Base-by-base conservation (phyloP, 2,329 filamentous ascomycete species). In the Claviceps spartinae region DNA sequence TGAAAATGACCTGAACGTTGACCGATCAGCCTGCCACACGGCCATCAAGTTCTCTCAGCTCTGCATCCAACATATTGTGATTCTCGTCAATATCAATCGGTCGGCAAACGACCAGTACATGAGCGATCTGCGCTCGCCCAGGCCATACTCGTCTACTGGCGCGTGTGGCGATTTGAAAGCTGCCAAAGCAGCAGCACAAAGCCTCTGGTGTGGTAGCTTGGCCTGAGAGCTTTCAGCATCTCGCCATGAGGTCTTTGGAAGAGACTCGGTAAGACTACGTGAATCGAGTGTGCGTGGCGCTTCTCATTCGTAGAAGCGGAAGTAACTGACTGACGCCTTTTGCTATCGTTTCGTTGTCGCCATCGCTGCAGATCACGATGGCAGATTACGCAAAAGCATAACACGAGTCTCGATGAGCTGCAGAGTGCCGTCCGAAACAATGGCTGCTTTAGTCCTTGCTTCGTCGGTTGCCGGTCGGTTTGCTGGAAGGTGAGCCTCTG, bases 401-500 rank as follows among this genome's bases (percentile, higher is more conserved):
- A 76, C 58, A 70, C 73, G 51, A 78, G 74, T 60, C 69, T 85
- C 54, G 68, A 70, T n/a, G 76, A 82, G 54, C 71, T 89, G 52
- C 81, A 78, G 66, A 73, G 73, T 57, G 79, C 81, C n/a, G 75
- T 87, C 50, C 79, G 76, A 64, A 69, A 76, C 56, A 76, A 81
- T 60, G 77, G 77, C 18, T 66, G 76, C 16, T 66, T 67, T 11
- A 85, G 77, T 60, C 81, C 83, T 48, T 88, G 85, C 64, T 70
- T 82, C 50, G 73, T 81, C 47, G 88, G 88, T 14, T 79, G 89
- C 57, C 82, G 90, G 52, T 96, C 91, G 3, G 77, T 94, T 40
- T 95, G 86, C 67, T 97, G 91, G 91, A 96, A 95, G 80, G 86
- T 85, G 50, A 54, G 57, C 49, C 5, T 44, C 22, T 22, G 11